These are phyloP conservation scores for Aspergillus leporis DNA, from an alignment of 495 filamentous ascomycete species.

Conservation along the genomic window DNA sequence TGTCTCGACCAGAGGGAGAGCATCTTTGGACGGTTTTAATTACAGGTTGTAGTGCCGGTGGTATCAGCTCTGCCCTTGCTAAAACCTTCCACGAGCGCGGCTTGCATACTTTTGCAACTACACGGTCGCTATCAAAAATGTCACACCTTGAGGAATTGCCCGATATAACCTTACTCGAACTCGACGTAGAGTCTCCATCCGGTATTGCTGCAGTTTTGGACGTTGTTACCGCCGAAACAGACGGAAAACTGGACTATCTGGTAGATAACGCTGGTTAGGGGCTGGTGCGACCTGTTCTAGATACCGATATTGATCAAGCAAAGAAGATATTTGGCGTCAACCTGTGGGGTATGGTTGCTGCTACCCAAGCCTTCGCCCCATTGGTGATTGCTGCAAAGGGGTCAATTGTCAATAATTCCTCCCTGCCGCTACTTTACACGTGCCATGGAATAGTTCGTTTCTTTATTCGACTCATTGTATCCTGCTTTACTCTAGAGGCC, in stretches of 20 bases:
- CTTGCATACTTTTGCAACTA: slow-evolving; percentile 38
- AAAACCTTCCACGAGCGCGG: slow-evolving; percentile 34
- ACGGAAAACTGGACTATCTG: slow-evolving; percentile 59
- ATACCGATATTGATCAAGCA: slow-evolving; percentile 50
- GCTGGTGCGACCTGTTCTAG: slow-evolving; percentile 53
- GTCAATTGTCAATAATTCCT: slow-evolving; percentile 53
- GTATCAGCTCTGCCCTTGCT: slow-evolving; percentile 45
- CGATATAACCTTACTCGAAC: slow-evolving; percentile 17
- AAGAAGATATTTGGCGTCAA: slow-evolving; percentile 62
- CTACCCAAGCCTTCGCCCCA: slow-evolving; percentile 55
- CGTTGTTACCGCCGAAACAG: slow-evolving; percentile 55
- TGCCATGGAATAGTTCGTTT: background rate
- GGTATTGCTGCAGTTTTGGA: slow-evolving; percentile 29
- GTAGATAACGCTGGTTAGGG: slow-evolving; percentile 68
- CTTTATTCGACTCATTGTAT: background rate
- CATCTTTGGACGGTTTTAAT: slow-evolving; percentile 32
- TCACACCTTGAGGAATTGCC: slow-evolving; percentile 18
- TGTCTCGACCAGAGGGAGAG: too few species aligned
- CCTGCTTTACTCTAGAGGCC: background rate
- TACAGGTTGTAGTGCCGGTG: slow-evolving; percentile 49
- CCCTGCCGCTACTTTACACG: slow-evolving; percentile 12
- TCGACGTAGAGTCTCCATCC: slow-evolving; percentile 21
- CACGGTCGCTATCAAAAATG: slow-evolving; percentile 33
- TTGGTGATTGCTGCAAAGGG: slow-evolving; percentile 54
- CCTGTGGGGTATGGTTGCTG: slow-evolving; percentile 57